Conservation (phyloP, 2,329 filamentous ascomycete genomes). For the Ophiostoma novo-ulmi region DNA sequence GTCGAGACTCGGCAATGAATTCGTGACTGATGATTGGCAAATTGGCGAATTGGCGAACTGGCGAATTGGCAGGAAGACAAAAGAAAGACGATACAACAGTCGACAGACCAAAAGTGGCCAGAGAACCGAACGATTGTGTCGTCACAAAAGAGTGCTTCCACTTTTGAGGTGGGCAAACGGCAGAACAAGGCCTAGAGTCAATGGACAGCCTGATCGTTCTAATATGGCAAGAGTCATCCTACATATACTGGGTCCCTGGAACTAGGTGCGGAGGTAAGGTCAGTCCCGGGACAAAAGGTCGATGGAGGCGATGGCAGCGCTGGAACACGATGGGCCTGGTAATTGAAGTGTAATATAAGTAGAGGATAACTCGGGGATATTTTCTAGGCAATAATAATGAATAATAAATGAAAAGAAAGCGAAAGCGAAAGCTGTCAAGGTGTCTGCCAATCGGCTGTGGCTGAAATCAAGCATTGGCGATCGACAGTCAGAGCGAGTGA, state of each 20-base stretch:
- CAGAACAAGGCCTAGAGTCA: background rate
- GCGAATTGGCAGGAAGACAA: background rate
- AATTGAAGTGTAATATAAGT: background rate
- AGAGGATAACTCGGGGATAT: too few species aligned
- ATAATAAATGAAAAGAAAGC: background rate
- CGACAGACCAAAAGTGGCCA: conserved; percentile 22
- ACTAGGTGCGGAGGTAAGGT: background rate
- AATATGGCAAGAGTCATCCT: background rate
- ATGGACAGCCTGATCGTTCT: background rate
- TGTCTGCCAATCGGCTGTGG: background rate
- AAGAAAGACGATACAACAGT: background rate
- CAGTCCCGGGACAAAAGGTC: conserved; percentile 10
- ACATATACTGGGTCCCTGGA: conserved; percentile 11
- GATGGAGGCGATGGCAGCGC: background rate
- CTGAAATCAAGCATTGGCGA: background rate
- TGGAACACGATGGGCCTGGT: background rate
- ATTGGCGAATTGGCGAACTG: background rate
- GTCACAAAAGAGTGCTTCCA: conserved; percentile 24
- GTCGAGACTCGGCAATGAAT: background rate
- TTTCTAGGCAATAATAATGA: too few species aligned
- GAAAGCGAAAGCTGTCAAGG: background rate
- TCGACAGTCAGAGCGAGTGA: background rate
- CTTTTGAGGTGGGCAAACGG: conserved; percentile 10
- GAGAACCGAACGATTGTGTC: conserved; percentile 28
- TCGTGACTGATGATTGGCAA: conserved; percentile 9